Base-by-base conservation (phyloP, 2,329 filamentous ascomycete genomes). In the Ophiostoma ulmi region DNA sequence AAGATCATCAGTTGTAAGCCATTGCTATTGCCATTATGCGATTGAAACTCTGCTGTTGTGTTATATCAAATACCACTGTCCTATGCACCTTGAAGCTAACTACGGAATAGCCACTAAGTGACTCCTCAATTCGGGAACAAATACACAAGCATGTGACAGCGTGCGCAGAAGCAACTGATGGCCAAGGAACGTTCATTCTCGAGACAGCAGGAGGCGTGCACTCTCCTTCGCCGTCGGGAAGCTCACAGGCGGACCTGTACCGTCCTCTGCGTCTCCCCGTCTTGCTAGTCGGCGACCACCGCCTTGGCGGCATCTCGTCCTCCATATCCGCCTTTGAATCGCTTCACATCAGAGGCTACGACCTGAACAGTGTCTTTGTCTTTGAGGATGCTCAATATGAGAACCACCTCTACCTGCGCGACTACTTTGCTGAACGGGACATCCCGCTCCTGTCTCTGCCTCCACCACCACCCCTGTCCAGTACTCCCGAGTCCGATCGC, bases 201-300 rank as follows among this genome's bases (percentile, higher is more conserved):
- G 92, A 96, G 78, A 95, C 92, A 1, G 92, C 92, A 1, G 92
- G 92, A 0, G 92, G 92, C 0, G 90, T 94, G 0, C 88, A 94
- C 73, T 94, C 91, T 0, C 92, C 92, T 0, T 87, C 87, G 0
- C 92, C 92, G 0, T 91, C 90, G 48, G 91, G 91, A 11, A 90
- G 84, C 1, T 88, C 90, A 0, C 92, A 96, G 76, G 91, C 89
- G 1, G 92, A 96, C 76, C 80, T 94, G 1, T 95, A 94, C 77
- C 83, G 89, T 26, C 88, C 91, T 0, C 79, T 96, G 1, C 84
- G 92, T n/a, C 79, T 91, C 0, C 92, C 93, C 0, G 86, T 90
- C 0, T 80, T 95, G 17, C 85, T 96, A 0, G 84, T 96, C 0
- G 92, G 90, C 7, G 92, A 96, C 77, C 84, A 88, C 38, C 86